Evolutionary conservation across 192 early-diverging fungal species (phyloP), one percentile per base, ranked within the genome.

Genomic region (Rhizoclosmatium globosum): DNA sequence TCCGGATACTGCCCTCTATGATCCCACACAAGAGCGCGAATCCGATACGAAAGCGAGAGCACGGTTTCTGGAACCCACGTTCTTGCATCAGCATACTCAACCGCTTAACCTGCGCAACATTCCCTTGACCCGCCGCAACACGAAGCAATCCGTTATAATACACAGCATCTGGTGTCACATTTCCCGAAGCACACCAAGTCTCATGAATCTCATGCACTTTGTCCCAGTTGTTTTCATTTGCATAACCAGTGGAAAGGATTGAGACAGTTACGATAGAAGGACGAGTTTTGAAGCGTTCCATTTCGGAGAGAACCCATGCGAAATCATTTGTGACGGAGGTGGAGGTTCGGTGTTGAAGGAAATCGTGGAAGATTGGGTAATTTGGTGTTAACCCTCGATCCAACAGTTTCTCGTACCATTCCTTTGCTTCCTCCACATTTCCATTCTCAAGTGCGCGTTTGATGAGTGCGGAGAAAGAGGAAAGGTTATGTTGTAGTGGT

Each of bases 1-100:
- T 42, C 59, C 15, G 45, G 72, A 45, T 44, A 48, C 53, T 56
- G 70, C 7, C 70, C 70, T 9, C 70, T 46, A 71, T 71, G 38
- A 58, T 71, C 43, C 11, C 41, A 0, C 6, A 50, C 47, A 2
- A 71, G 17, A 6, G 70, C 70, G 6, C 53, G 70, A 9, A 58
- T 38, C 39, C 6, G 6, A 58, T 71, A 71, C 46, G 46, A 47
- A 23, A 41, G 56, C 47, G 38, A 17, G 47, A 71, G 23, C 31
- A 50, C 46, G 2, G 70, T 38, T 19, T 21, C 47, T 17, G 7
- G 47, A 38, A 17, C 39, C n/a, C 42, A 11, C 38, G 13, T 11
- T 19, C n/a, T 38, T 50, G n/a, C 70, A 71, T 71, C 17, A 21
- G 9, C 47, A 6, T 21, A 39, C 48, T 57, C 70, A 46, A 71